Evolutionary conservation across 1,284 basidiomycete genomes (phyloP), one percentile per base, ranked within the genome.

Genomic region (Moesziomyces parantarcticus): DNA sequence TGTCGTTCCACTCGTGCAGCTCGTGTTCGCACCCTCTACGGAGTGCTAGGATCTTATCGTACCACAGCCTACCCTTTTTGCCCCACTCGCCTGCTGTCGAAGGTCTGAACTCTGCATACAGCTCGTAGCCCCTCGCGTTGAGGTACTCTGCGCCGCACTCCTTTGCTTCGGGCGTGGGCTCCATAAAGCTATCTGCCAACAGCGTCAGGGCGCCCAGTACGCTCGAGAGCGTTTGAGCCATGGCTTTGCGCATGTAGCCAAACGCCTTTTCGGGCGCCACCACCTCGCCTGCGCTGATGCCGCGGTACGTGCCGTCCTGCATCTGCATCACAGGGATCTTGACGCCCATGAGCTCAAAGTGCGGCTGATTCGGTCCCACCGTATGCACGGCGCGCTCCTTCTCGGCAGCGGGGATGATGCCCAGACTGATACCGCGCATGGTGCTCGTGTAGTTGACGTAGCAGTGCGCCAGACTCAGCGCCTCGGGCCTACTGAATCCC

Each of bases 361-460:
- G 97, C 4, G 96, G 94, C 84, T 98, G 95, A 10, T 90, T 88
- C 36, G 90, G 91, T 16, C 87, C 88, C 4, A 89, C 88, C 52
- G 90, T 88, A 54, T 87, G 85, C 59, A 86, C 86, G 3, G 65
- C 39, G 21, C 66, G 51, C 10, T 75, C 52, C 25, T 52, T 51
- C 39, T 75, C 66, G 3, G 61, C 50, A 8, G 64, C 50, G 0
- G 62, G 52, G 23, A 66, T 58, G 50, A 68, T 68, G 41, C 65
- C 58, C 21, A 71, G 57, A 41, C 58, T 64, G 48, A 72, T 57
- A 14, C 72, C 66, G 8, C 67, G 57, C 64, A 64, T 70, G 3
- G 67, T 72, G 55, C 56, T 89, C 88, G 94, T 95, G 86, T 94
- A 89, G 79, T 95, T 93, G 16, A 94, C 96, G 83, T 95, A 97